Evolutionary conservation across 23 red algal genomes (phyloP).

Genomic region (Gracilaria caudata): DNA sequence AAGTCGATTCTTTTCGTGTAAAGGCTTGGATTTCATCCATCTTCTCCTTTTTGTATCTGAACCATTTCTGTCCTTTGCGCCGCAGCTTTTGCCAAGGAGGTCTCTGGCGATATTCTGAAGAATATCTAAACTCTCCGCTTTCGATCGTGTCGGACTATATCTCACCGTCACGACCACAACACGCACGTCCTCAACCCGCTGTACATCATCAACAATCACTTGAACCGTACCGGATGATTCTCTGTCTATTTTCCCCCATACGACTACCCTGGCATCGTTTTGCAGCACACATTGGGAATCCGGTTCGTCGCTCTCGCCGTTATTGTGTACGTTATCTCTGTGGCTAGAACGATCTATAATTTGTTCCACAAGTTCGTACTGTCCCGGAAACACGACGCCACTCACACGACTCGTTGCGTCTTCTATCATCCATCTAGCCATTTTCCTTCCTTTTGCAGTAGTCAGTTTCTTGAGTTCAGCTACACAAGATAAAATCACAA

Average conservation of each 20-base stretch:
- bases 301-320: background rate
- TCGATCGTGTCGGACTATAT: constrained; percentile 33
- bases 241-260: constrained; percentile 75
- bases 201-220: constrained; percentile 78
- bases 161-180: constrained; percentile 44
- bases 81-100: constrained; percentile 3
- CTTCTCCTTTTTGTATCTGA: background rate
- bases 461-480: constrained; percentile 49
- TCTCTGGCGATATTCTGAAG: constrained; percentile 23
- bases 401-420: constrained; percentile 40
- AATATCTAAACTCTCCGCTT: constrained; percentile 5
- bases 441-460: constrained; percentile 64
- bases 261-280: constrained; percentile 67
- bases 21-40: constrained; percentile 31
- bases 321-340: background rate
- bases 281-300: constrained; percentile 39
- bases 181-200: constrained; percentile 40
- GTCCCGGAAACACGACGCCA: constrained; percentile 54
- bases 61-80: background rate
- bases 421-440: constrained; percentile 57
- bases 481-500: constrained; percentile 41
- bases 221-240: constrained; percentile 68
- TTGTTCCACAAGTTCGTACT: constrained; percentile 52
- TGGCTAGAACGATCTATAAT: background rate
- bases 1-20: constrained; percentile 46